Conservation (phyloP, 805 yeast genomes). For the Clavispora asparagi region DNA sequence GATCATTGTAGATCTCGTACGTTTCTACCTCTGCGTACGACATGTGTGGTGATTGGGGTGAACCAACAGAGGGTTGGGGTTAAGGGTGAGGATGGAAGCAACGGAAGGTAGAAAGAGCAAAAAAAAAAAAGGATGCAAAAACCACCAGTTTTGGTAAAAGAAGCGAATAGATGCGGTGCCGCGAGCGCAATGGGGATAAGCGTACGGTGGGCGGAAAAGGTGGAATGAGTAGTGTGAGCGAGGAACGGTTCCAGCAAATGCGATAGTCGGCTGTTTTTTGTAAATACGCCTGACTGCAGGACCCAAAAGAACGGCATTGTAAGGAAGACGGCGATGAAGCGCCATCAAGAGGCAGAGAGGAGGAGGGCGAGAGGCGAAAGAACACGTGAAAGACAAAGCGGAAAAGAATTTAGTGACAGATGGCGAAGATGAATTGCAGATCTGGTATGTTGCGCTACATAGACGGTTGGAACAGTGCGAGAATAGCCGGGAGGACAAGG, state of each 20-base stretch:
- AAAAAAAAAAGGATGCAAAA: not conserved
- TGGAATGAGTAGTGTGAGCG: not conserved
- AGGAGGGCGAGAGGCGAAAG: no score
- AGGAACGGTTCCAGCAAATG: not conserved
- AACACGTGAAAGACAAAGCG: no score
- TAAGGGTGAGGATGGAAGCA: not conserved
- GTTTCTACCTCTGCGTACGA: slow-evolving; percentile 2
- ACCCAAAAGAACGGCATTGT: not conserved
- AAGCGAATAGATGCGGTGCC: not conserved
- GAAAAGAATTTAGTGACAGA: no score
- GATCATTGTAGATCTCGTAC: slow-evolving; percentile 39
- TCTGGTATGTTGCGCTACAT: no score
- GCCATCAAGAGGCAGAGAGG: not conserved
- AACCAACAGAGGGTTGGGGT: not conserved
- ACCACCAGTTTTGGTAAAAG: not conserved
- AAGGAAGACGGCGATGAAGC: no score
- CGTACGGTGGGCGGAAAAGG: not conserved
- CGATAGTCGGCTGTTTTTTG: not conserved
- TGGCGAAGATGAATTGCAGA: no score
- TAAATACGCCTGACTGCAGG: not conserved
- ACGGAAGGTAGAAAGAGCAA: not conserved
- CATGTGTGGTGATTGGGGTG: slow-evolving; percentile 1
- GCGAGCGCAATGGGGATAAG: not conserved
- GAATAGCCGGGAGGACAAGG: not conserved
- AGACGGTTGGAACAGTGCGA: not conserved